Evolutionary conservation across 257 asterid species (phyloP), one percentile per base, ranked within the genome.

Genomic region (Scutellaria minor): DNA sequence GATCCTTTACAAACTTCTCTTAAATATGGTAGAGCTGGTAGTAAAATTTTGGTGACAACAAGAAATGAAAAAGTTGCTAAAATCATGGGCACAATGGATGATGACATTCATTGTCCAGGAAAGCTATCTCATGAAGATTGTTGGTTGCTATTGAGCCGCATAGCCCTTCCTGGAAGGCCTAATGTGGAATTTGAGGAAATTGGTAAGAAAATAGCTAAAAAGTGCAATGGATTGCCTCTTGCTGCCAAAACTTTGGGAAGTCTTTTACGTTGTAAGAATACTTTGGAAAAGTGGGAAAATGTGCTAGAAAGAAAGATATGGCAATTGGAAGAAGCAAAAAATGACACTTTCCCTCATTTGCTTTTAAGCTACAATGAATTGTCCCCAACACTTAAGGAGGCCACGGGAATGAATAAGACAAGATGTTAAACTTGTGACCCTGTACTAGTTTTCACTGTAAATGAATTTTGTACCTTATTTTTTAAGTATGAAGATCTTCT

Each of bases 161-260:
- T 60, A 20, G 81, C 90, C 5, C 72, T 73, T 31, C 54, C n/a
- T 2, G 81, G 51, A 3, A 78, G 66, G 64, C 70, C 13, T 6
- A 31, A 44, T 5, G 61, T 60, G 72, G 81, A 74, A 0, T 31
- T 41, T 40, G 70, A 70, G 41, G 74, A 27, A 24, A 47, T 56
- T 40, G 85, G 89, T 18, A 24, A 12, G 81, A 31, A 42, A 15
- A 78, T 85, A 22, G 87, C 82, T 4, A 4, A 7, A 2, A 82
- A 82, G 52, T 85, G 89, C 69, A 73, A 76, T 31, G 87, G 85
- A 3, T 51, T 82, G 66, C 85, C 89, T 35, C 85, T 85, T 22
- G 85, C 84, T 9, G 79, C 76, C 52, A 78, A 78, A 69, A 51
- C 77, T n/a, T 50, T 85, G 56, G 89, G 85, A 15, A 71, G 81